phyloP scores from a whole-genome alignment of 345 rosid species.

The Psidium guajava region DNA sequence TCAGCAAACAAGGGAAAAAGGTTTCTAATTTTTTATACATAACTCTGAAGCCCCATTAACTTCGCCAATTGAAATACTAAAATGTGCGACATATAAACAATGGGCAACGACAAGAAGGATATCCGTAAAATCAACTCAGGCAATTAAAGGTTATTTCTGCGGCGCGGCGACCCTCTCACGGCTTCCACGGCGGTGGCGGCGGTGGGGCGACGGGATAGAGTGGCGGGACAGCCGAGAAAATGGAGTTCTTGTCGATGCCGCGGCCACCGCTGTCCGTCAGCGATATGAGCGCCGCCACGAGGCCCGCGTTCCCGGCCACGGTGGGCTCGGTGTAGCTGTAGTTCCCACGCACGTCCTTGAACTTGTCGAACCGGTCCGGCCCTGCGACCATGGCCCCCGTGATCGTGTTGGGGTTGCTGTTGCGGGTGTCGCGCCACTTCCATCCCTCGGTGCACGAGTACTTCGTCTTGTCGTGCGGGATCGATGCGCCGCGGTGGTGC shows the following conservation, averaged over 20 bases:
- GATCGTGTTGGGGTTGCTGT: conserved; percentile 56
- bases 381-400: conserved; percentile 91
- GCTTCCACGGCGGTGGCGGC: conserved; percentile 74
- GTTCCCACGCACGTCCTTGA: conserved; percentile 40
- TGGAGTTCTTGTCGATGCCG: conserved; percentile 47
- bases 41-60: background rate
- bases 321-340: conserved; percentile 71
- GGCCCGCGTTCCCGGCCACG: conserved; percentile 68
- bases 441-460: conserved; percentile 71
- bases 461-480: conserved; percentile 33
- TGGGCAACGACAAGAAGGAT: background rate
- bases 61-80: background rate
- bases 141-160: background rate
- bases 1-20: background rate
- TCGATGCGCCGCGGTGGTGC: conserved; percentile 80
- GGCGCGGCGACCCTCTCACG: conserved; percentile 13
- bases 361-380: conserved; percentile 59
- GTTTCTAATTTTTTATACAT: background rate
- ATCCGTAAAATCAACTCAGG: background rate
- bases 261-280: conserved; percentile 44
- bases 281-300: conserved; percentile 70
- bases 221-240: conserved; percentile 71
- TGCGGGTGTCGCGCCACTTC: conserved; percentile 48
- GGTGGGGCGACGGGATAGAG: conserved; percentile 64
- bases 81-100: background rate